Evolutionary conservation across 257 asterid genomes (phyloP).

Genomic region (Voacanga thouarsii): DNA sequence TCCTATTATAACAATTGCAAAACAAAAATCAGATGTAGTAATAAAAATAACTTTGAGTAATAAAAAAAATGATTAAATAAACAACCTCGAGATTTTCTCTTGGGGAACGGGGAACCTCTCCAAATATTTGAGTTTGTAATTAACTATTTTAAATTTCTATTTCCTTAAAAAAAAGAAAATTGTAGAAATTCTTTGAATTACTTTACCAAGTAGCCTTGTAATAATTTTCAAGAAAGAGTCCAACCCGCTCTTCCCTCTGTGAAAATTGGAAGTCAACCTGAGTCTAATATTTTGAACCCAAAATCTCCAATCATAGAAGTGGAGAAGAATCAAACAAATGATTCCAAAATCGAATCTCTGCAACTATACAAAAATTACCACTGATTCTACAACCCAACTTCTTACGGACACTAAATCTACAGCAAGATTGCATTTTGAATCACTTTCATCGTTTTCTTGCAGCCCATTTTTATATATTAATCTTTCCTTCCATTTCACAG

Average conservation of each 20-base stretch:
- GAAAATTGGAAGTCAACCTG: background rate
- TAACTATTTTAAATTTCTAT: too few species aligned
- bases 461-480: background rate
- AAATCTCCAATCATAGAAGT: background rate
- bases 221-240: too few species aligned
- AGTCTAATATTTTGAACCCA: background rate
- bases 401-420: background rate
- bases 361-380: background rate
- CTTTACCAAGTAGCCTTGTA: too few species aligned
- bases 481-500: constrained; percentile 13
- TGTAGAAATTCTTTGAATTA: too few species aligned
- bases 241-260: background rate
- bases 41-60: too few species aligned
- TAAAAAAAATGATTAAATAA: too few species aligned
- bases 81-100: too few species aligned
- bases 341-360: constrained; percentile 7
- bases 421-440: constrained; percentile 1
- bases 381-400: background rate
- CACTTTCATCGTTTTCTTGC: background rate
- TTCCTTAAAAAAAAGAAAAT: too few species aligned
- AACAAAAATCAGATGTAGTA: too few species aligned
- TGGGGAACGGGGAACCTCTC: too few species aligned
- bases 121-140: too few species aligned
- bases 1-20: too few species aligned
- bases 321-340: background rate